A percentile compares a stretch with the other conserved stretches of the same genome.
These are phyloP conservation scores for Leishmania tropica DNA, from an alignment of 208 protist genomes.

Conservation along the genomic window DNA sequence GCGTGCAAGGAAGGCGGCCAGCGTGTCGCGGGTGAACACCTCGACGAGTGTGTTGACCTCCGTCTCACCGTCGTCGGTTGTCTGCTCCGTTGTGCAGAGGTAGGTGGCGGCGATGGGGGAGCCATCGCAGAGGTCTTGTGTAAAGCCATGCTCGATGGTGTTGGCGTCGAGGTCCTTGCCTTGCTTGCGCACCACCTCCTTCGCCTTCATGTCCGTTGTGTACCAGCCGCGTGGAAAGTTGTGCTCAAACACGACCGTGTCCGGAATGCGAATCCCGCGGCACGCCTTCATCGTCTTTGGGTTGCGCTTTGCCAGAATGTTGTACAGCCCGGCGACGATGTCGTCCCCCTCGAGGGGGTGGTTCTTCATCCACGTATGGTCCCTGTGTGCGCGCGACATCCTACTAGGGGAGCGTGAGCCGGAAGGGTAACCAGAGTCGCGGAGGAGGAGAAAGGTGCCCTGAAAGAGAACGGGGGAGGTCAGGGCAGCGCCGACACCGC, in stretches of 20 bases:
- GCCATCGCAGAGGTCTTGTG: conserved; percentile 29
- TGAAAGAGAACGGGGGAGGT: background rate
- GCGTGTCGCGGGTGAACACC: conserved; percentile 82
- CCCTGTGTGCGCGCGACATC: conserved; percentile 38
- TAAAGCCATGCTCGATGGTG: conserved; percentile 81
- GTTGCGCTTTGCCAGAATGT: conserved; percentile 81
- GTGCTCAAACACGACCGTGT: conserved; percentile 91
- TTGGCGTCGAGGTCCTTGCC: conserved; percentile 87
- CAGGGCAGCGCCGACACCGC: background rate
- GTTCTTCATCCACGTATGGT: conserved; percentile 87
- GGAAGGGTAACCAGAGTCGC: background rate
- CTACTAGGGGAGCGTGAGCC: background rate
- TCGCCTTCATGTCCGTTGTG: conserved; percentile 80
- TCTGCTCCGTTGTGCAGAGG: conserved; percentile 62
- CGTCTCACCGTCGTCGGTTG: conserved; percentile 47
- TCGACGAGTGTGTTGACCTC: conserved; percentile 72
- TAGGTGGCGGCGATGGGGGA: conserved; percentile 83
- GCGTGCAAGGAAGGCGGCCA: conserved; percentile 75
- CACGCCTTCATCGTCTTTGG: conserved; percentile 88
- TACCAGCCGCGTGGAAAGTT: conserved; percentile 92
- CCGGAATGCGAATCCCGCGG: conserved; percentile 70
- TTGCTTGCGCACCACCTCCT: conserved; percentile 82
- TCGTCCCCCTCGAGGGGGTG: conserved; percentile 86
- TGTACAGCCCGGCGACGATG: conserved; percentile 81
- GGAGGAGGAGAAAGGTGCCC: background rate